phyloP scores from a whole-genome alignment of 352 stramenopile species.

The Phytophthora parvispora region DNA sequence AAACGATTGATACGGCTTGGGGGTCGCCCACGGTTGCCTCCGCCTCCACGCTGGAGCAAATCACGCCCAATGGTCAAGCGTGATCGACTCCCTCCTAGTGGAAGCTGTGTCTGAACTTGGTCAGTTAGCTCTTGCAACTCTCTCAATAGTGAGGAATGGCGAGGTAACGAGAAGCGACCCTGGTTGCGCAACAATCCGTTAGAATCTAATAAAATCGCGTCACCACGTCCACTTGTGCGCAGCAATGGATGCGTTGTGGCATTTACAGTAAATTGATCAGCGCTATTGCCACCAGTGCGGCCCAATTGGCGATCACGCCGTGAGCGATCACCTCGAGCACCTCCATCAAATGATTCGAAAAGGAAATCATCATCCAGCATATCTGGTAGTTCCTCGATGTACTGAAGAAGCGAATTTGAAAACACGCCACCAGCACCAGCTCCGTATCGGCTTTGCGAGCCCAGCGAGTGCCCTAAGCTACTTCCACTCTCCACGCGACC shows the following conservation, averaged over 20 bases:
- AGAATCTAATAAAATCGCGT: conserved; percentile 38
- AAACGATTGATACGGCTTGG: conserved; percentile 72
- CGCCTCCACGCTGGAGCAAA: conserved; percentile 45
- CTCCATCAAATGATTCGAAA: conserved; percentile 66
- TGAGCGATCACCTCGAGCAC: conserved; percentile 38
- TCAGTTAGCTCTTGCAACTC: conserved; percentile 83
- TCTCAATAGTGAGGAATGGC: conserved; percentile 77
- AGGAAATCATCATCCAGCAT: conserved; percentile 63
- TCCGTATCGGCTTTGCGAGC: conserved; percentile 18
- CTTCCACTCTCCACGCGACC: conserved; percentile 14
- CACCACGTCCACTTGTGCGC: conserved; percentile 46
- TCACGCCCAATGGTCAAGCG: conserved; percentile 55
- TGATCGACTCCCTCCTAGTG: conserved; percentile 34
- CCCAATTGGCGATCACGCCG: conserved; percentile 45
- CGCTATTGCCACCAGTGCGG: conserved; percentile 15
- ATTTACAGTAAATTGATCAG: conserved; percentile 20
- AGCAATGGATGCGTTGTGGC: conserved; percentile 52
- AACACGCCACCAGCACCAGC: conserved; percentile 22
- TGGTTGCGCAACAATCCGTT: conserved; percentile 36
- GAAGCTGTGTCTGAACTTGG: conserved; percentile 79
- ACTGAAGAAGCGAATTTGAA: conserved; percentile 57
- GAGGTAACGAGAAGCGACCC: conserved; percentile 56
- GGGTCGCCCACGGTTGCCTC: conserved; percentile 53
- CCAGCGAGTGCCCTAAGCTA: conserved; percentile 7
- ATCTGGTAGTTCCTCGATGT: conserved; percentile 70